These are phyloP conservation scores for Ligustrum vulgare DNA, from an alignment of 257 asterid species.

Conservation along the genomic window DNA sequence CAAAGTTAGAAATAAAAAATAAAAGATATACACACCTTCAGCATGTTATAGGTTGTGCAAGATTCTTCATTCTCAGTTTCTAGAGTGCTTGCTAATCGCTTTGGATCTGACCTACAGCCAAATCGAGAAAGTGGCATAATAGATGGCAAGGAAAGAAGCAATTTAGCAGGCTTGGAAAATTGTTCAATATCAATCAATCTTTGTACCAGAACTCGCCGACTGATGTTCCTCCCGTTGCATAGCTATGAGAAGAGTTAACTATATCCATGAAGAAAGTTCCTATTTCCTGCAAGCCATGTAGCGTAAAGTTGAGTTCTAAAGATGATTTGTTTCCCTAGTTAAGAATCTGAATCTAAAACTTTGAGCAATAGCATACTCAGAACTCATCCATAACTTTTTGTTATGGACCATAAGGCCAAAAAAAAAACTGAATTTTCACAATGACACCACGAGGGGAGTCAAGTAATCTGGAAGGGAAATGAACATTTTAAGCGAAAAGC, in stretches of 20 bases:
- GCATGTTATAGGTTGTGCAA: conserved; percentile 94
- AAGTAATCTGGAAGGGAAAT: neutral
- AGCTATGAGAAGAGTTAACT: conserved; percentile 83
- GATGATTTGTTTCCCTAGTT: neutral
- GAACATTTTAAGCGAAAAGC: neutral
- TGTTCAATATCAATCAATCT: neutral
- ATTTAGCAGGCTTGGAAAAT: conserved; percentile 3
- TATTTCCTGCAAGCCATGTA: conserved; percentile 55
- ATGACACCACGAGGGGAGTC: neutral
- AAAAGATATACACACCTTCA: conserved; percentile 55
- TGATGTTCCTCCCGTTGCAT: conserved; percentile 97
- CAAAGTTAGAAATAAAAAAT: neutral
- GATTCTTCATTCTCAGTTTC: conserved; percentile 80
- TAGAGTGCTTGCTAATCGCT: conserved; percentile 66
- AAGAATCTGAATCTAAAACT: neutral
- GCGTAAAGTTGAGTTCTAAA: conserved; percentile 6
- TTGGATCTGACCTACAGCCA: conserved; percentile 72
- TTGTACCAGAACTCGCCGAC: conserved; percentile 71
- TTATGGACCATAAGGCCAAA: neutral
- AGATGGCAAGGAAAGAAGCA: conserved; percentile 11
- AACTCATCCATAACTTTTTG: neutral
- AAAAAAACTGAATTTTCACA: neutral
- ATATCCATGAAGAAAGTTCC: conserved; percentile 73
- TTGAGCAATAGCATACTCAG: neutral
- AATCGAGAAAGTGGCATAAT: conserved; percentile 11